phyloP scores from a whole-genome alignment of 352 stramenopile genomes.

The Pythium monospermum region DNA sequence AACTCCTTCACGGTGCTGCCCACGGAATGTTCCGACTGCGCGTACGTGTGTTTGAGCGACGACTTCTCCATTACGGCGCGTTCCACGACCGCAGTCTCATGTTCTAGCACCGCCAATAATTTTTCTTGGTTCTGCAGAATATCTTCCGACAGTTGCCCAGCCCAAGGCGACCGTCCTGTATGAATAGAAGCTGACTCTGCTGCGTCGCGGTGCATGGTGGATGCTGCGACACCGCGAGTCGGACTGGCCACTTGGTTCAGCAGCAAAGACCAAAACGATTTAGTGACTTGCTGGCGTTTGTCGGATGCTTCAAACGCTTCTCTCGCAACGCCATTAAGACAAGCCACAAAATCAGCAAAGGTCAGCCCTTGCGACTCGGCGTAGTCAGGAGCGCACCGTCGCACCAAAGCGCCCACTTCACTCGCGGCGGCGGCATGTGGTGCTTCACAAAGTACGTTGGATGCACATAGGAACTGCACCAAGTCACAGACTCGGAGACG shows the following conservation, averaged over 20 bases:
- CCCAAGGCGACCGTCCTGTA: conserved; percentile 30
- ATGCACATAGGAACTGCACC: conserved; percentile 1
- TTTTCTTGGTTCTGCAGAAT: conserved; percentile 83
- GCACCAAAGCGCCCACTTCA: conserved; percentile 23
- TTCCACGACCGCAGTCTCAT: conserved; percentile 74
- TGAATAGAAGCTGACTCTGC: conserved; percentile 10
- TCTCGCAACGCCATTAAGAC: conserved; percentile 37
- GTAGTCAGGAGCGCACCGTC: conserved; percentile 35
- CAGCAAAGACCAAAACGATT: conserved; percentile 50
- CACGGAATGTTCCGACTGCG: conserved; percentile 23
- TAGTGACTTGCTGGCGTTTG: conserved; percentile 24
- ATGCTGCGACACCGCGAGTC: not conserved
- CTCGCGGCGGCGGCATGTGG: no score
- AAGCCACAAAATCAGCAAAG: conserved; percentile 54
- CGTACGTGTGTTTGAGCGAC: conserved; percentile 68
- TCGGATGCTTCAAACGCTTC: conserved; percentile 30
- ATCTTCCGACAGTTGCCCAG: conserved; percentile 62
- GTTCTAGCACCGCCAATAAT: conserved; percentile 64
- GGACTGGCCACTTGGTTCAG: conserved; percentile 22
- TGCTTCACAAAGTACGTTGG: conserved; percentile 1
- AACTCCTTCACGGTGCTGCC: conserved; percentile 28
- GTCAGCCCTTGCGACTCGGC: conserved; percentile 36
- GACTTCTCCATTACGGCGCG: conserved; percentile 74
- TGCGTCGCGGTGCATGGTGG: not conserved
- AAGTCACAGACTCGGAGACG: not conserved